A percentile compares a stretch with the other conserved stretches of the same genome.
These are phyloP conservation scores for Aegilops sharonensis DNA, from an alignment of 176 grass and related monocot genomes.

Conservation along the genomic window DNA sequence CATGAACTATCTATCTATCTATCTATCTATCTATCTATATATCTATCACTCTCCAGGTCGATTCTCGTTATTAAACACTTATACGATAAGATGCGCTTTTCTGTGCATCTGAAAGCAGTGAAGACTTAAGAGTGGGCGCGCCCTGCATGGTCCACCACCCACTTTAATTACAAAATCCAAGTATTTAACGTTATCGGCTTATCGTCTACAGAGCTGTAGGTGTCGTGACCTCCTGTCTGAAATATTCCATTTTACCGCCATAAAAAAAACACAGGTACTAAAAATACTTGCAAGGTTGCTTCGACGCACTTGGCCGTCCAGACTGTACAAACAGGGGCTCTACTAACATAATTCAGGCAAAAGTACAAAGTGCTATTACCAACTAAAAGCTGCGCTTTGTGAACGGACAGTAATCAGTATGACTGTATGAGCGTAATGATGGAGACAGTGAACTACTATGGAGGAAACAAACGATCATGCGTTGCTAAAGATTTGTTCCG, in stretches of 20 bases:
- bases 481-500: neutral
- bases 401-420: neutral
- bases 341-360: neutral
- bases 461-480: neutral
- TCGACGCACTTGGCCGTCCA: neutral
- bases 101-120: slow-evolving; percentile 18
- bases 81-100: neutral
- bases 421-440: neutral
- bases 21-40: slow-evolving; percentile 28
- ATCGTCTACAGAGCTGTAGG: slow-evolving; percentile 1
- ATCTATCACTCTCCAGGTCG: slow-evolving; percentile 22
- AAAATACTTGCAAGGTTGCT: neutral
- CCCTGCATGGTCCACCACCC: slow-evolving; percentile 22
- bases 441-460: neutral
- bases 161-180: slow-evolving; percentile 23
- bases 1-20: slow-evolving; percentile 28
- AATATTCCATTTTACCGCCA: slow-evolving; percentile 25
- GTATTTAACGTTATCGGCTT: slow-evolving; percentile 13
- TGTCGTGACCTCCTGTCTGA: neutral
- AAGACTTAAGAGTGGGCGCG: slow-evolving; percentile 9
- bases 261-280: too few relatives aligned
- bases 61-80: slow-evolving; percentile 25
- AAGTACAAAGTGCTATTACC: slow-evolving; percentile 8
- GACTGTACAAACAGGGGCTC: neutral
- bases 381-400: slow-evolving; percentile 5